A percentile compares a stretch with the other conserved stretches of the same genome.
These are phyloP conservation scores for Sarocladiaceae sp. DNA, from an alignment of 2,329 filamentous ascomycete genomes.

Conservation along the genomic window DNA sequence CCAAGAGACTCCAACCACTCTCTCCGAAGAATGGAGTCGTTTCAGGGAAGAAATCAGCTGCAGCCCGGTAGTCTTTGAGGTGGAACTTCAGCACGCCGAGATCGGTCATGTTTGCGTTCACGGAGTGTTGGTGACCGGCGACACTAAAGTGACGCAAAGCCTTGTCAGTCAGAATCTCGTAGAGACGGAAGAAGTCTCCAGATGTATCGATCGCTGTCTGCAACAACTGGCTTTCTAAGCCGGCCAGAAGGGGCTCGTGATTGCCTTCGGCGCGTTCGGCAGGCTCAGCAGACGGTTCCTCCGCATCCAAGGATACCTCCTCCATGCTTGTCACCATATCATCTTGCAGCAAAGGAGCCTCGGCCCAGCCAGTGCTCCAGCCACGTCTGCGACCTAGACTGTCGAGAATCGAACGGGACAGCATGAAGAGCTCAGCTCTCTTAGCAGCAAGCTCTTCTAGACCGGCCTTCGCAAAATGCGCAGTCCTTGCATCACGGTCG, in stretches of 20 bases:
- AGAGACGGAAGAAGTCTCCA: conserved; percentile 62
- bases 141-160: conserved; percentile 79
- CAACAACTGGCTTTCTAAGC: conserved; percentile 46
- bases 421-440: conserved; percentile 74
- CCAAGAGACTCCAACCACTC: conserved; percentile 72
- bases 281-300: conserved; percentile 20
- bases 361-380: conserved; percentile 75
- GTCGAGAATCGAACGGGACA: conserved; percentile 77
- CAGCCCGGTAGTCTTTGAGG: conserved; percentile 66
- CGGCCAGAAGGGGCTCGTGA: conserved; percentile 20
- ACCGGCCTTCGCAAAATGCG: conserved; percentile 57
- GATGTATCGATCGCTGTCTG: conserved; percentile 56
- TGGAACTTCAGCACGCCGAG: conserved; percentile 80
- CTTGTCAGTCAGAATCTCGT: conserved; percentile 77
- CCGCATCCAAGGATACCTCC: conserved; percentile 51
- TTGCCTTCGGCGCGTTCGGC: conserved; percentile 12
- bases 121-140: conserved; percentile 72
- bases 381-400: conserved; percentile 65
- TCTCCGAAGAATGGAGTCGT: conserved; percentile 77
- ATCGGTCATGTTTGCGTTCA: conserved; percentile 75
- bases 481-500: conserved; percentile 34
- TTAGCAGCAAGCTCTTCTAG: conserved; percentile 78
- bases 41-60: conserved; percentile 72
- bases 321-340: conserved; percentile 46
- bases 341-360: conserved; percentile 48